These are phyloP conservation scores for Hymenoscyphus albidus DNA, from an alignment of 2,329 filamentous ascomycete genomes.

Conservation along the genomic window DNA sequence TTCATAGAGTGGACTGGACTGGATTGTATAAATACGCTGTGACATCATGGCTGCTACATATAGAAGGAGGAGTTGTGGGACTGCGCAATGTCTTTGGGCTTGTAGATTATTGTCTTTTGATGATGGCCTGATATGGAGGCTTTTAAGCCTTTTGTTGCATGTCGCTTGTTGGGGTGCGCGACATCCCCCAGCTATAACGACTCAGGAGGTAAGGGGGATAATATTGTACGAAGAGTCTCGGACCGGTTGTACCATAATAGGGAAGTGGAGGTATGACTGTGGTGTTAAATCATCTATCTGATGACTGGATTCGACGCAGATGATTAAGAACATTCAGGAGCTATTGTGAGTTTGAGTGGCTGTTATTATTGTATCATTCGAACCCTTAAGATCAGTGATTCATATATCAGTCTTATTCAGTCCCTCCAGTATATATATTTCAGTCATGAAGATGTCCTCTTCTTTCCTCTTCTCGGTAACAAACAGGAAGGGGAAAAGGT, in stretches of 20 bases:
- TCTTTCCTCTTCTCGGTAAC: background rate
- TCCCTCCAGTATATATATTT: background rate
- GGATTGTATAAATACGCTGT: background rate
- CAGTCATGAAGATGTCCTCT: background rate
- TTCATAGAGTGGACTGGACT: background rate
- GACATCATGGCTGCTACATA: background rate
- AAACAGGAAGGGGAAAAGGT: background rate
- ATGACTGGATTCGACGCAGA: background rate
- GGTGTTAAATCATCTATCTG: background rate
- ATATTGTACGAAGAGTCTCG: background rate
- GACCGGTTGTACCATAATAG: background rate
- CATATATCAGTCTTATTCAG: background rate
- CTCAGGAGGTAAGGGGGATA: background rate
- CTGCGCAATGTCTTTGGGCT: constrained; percentile 4
- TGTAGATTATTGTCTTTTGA: background rate
- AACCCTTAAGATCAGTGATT: background rate
- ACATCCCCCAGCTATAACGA: background rate
- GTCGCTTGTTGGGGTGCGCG: constrained; percentile 5
- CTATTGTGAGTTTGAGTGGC: background rate
- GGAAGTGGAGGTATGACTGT: background rate
- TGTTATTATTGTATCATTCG: background rate
- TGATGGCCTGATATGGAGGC: background rate
- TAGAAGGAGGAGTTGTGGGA: background rate
- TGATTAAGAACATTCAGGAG: background rate
- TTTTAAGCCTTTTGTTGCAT: constrained; percentile 8